phyloP scores from a whole-genome alignment of 1,284 basidiomycete genomes.

The Irpex lacteus region DNA sequence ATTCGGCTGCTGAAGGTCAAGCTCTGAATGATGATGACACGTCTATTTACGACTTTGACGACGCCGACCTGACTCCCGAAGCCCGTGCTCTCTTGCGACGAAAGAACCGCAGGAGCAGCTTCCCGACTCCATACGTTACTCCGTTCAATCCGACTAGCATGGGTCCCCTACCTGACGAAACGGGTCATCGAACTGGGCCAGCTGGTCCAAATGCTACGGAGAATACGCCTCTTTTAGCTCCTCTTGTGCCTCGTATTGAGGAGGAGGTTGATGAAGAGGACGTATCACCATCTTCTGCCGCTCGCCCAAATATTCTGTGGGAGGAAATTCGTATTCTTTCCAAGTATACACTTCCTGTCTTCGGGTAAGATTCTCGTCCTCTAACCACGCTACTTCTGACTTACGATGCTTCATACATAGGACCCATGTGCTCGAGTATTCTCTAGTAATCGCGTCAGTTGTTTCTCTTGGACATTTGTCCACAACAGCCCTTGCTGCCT shows the following conservation, averaged over 20 bases:
- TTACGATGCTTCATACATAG: slow-evolving; percentile 32
- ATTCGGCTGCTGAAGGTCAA: slow-evolving; percentile 1
- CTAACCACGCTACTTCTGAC: neutral
- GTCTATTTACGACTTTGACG: slow-evolving; percentile 1
- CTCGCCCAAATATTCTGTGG: slow-evolving; percentile 38
- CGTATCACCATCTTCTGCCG: slow-evolving; percentile 23
- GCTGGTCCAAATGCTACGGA: slow-evolving; percentile 31
- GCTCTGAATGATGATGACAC: slow-evolving; percentile 6
- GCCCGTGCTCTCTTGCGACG: slow-evolving; percentile 11
- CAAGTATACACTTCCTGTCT: slow-evolving; percentile 67
- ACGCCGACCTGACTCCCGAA: slow-evolving; percentile 11
- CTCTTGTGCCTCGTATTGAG: slow-evolving; percentile 44
- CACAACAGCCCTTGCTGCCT: slow-evolving; percentile 80
- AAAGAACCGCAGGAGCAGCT: slow-evolving; percentile 29
- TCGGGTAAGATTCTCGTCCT: slow-evolving; percentile 44
- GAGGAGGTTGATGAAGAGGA: slow-evolving; percentile 35
- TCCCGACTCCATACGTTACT: slow-evolving; percentile 30
- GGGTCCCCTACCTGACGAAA: slow-evolving; percentile 27
- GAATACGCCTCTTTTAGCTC: slow-evolving; percentile 51
- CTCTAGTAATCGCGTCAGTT: slow-evolving; percentile 70
- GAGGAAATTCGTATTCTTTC: slow-evolving; percentile 61
- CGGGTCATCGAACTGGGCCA: slow-evolving; percentile 27
- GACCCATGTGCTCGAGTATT: slow-evolving; percentile 75
- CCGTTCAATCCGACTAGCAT: slow-evolving; percentile 32
- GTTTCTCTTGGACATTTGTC: slow-evolving; percentile 85